Percentiles rank a stretch among this genome's conserved stretches.
Evolutionary conservation across 2,329 filamentous ascomycete genomes (phyloP).

Genomic region (Claviceps capensis): DNA sequence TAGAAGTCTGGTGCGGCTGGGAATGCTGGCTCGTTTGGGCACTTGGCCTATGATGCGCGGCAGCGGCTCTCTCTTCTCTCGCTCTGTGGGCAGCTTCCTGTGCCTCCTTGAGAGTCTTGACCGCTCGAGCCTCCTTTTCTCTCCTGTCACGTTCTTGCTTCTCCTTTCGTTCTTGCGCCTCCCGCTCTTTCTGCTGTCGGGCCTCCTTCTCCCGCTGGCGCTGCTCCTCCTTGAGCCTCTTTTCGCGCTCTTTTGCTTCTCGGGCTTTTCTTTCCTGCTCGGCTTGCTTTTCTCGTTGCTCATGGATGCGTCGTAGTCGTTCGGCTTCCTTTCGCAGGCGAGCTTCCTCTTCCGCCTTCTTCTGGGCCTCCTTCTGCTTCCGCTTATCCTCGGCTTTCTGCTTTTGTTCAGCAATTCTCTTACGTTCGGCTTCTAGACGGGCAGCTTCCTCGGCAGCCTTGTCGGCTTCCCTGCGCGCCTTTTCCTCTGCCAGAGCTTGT

Average conservation of each 20-base stretch:
- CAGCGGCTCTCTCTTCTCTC: slow-evolving; percentile 42
- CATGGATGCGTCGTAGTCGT: slow-evolving; percentile 61
- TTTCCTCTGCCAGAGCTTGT: slow-evolving; percentile 79
- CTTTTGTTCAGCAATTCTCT: slow-evolving; percentile 66
- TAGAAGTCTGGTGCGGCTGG: slow-evolving; percentile 8
- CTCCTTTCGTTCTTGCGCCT: slow-evolving; percentile 48
- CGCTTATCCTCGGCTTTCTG: slow-evolving; percentile 79
- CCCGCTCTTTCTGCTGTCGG: slow-evolving; percentile 56
- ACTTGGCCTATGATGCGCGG: slow-evolving; percentile 15
- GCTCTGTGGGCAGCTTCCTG: slow-evolving; percentile 46
- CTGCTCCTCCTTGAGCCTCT: slow-evolving; percentile 72
- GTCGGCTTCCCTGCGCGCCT: slow-evolving; percentile 74
- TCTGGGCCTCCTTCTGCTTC: slow-evolving; percentile 81
- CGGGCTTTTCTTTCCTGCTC: slow-evolving; percentile 72
- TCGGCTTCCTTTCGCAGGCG: slow-evolving; percentile 74
- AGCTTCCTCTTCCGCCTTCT: slow-evolving; percentile 83
- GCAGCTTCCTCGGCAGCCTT: slow-evolving; percentile 78
- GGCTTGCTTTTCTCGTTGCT: slow-evolving; percentile 74
- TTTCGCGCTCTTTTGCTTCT: slow-evolving; percentile 53
- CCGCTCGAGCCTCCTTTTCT: slow-evolving; percentile 41
- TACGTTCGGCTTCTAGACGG: slow-evolving; percentile 59
- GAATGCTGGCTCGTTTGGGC: slow-evolving; percentile 19
- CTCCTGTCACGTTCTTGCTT: slow-evolving; percentile 51
- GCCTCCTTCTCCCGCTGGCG: slow-evolving; percentile 67
- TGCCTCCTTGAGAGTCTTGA: slow-evolving; percentile 46